These are phyloP conservation scores for Linanthus parryae DNA, from an alignment of 148 eudicot species.

Conservation along the genomic window DNA sequence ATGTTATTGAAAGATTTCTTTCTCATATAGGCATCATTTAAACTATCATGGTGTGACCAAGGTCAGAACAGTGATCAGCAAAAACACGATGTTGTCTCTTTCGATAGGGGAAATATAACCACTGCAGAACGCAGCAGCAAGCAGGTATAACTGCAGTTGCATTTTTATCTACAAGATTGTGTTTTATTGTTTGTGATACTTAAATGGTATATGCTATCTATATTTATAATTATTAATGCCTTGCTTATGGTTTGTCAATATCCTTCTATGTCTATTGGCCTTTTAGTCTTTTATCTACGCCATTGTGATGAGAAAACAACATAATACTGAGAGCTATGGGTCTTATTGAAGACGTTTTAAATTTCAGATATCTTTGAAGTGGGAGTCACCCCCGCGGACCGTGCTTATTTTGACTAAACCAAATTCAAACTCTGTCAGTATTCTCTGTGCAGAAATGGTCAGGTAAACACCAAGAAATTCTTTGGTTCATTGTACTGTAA, in stretches of 20 bases:
- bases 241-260: too few species aligned
- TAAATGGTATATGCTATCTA: neutral
- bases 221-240: neutral
- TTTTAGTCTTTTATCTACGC: too few species aligned
- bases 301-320: too few species aligned
- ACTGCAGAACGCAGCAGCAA: constrained; percentile 90
- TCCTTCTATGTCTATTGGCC: too few species aligned
- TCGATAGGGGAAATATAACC: constrained; percentile 84
- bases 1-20: constrained; percentile 8
- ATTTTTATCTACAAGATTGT: neutral
- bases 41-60: constrained; percentile 79
- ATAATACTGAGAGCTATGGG: neutral
- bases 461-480: too few species aligned
- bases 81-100: constrained; percentile 90
- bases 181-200: neutral
- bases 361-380: constrained; percentile 87
- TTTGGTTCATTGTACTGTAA: too few species aligned
- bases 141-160: constrained; percentile 56
- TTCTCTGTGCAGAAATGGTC: constrained; percentile 74
- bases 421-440: constrained; percentile 75
- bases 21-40: constrained; percentile 77
- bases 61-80: constrained; percentile 80
- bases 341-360: constrained; percentile 2
- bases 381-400: constrained; percentile 84
- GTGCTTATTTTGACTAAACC: constrained; percentile 93